Evolutionary conservation across 257 asterid species (phyloP), one percentile per base, ranked within the genome.

Genomic region (Solanum microdontum): DNA sequence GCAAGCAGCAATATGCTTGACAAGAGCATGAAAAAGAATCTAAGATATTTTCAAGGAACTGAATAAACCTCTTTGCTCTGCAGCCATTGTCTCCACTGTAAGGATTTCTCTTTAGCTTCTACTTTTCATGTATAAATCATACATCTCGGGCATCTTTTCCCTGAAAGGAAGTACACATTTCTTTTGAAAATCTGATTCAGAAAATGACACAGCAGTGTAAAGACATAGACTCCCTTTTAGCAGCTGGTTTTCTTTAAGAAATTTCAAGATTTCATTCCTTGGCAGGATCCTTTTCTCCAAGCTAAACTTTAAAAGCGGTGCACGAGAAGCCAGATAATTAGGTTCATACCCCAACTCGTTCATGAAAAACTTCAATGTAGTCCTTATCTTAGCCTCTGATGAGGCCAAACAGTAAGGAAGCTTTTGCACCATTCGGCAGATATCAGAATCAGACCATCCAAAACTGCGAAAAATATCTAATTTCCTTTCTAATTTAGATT

Each of bases 361-460:
- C 75, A 68, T 68, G 75, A 68, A 26, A 68, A 28, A 68, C 21
- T 68, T 68, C 75, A 68, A 68, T 13, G 75, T 68, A 30, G 36
- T 12, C 34, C 36, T 68, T 68, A 13, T 68, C 75, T 68, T 68
- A 68, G 23, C 75, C 37, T 68, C 75, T 68, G 75, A 68, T 68
- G 75, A 68, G 14, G 33, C 17, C 37, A 68, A 68, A 68, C 75
- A 68, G 37, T 28, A 68, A 6, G 75, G 36, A 68, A 26, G 75
- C 4, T 28, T 68, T 68, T 30, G 37, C 75, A 70, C 39, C 77
- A 70, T 70, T 70, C 4, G 23, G n/a, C 77, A 30, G n/a, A 70
- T 70, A 15, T 70, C 39, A 5, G 58, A 40, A 55, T 88, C 88
- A 5, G 88, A 51, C 88, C 84, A 87, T 17, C 88, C 90, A 62